Conservation (phyloP, 73 alveolate species). For the Paraurostyla sp. region DNA sequence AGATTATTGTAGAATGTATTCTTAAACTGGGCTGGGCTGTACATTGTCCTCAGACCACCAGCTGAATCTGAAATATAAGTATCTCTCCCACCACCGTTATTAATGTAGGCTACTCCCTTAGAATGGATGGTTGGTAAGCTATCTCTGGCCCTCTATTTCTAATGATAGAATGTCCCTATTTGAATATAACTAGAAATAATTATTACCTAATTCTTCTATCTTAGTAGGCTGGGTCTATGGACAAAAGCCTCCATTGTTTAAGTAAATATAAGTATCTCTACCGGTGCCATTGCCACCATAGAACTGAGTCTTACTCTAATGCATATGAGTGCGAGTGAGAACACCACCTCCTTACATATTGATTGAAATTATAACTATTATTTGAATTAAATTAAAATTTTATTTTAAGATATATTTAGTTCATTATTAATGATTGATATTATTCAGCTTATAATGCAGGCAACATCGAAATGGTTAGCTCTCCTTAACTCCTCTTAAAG, state of each 20-base stretch:
- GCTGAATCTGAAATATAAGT: conserved; percentile 51
- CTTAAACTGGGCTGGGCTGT: conserved; percentile 50
- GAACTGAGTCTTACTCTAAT: conserved; percentile 59
- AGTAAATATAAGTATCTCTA: conserved; percentile 67
- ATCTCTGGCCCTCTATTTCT: conserved; percentile 48
- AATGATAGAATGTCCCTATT: conserved; percentile 30
- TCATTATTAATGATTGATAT: background rate
- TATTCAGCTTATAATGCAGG: conserved; percentile 20
- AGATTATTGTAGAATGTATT: conserved; percentile 47
- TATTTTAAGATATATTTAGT: background rate
- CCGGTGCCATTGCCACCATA: conserved; percentile 71
- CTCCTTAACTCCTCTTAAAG: background rate
- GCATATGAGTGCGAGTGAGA: conserved; percentile 40
- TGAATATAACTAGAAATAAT: background rate
- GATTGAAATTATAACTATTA: background rate
- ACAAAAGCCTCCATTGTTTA: conserved; percentile 70
- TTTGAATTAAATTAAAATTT: background rate
- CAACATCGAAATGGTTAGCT: conserved; percentile 1
- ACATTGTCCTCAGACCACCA: conserved; percentile 59
- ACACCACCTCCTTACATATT: conserved; percentile 18
- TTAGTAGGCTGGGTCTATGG: conserved; percentile 44
- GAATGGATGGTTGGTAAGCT: conserved; percentile 51
- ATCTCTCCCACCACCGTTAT: conserved; percentile 71
- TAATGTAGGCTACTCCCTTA: conserved; percentile 44
- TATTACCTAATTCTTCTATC: conserved; percentile 59